A percentile compares a stretch with the other conserved stretches of the same genome.
phyloP scores from a whole-genome alignment of 1,139 yeast genomes.

The Magnusiomyces clavatus region DNA sequence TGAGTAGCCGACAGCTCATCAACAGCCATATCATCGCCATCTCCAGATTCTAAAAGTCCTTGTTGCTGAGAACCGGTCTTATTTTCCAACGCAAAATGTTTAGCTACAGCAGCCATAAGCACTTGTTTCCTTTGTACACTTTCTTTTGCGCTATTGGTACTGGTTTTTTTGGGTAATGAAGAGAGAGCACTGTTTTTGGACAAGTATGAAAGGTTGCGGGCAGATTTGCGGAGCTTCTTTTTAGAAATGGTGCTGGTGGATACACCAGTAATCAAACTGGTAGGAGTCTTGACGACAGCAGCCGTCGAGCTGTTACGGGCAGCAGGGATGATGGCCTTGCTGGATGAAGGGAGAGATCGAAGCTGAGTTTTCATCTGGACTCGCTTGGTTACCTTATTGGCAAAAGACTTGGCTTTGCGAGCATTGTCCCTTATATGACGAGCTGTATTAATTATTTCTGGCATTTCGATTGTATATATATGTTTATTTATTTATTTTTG shows the following conservation, averaged over 20 bases:
- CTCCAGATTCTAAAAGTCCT: conserved; percentile 45
- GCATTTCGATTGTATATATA: not conserved
- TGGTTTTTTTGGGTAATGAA: not conserved
- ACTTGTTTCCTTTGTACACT: not conserved
- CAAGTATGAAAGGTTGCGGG: conserved; percentile 1
- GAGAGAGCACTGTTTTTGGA: not conserved
- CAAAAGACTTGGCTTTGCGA: conserved; percentile 5
- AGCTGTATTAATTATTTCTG: conserved; percentile 5
- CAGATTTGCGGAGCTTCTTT: conserved; percentile 3
- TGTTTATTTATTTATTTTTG: not conserved
- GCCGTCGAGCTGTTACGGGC: conserved; percentile 2
- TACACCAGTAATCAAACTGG: conserved; percentile 3
- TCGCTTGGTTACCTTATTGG: conserved; percentile 2
- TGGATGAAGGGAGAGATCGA: not conserved
- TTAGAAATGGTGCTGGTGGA: conserved; percentile 2
- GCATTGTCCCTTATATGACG: conserved; percentile 4
- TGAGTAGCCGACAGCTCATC: conserved; percentile 24
- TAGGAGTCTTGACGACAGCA: conserved; percentile 1
- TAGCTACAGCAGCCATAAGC: conserved; percentile 2
- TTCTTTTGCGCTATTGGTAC: not conserved
- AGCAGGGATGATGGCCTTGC: not conserved
- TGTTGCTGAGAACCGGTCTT: not conserved
- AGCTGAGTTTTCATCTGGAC: not conserved
- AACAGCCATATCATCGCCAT: conserved; percentile 21
- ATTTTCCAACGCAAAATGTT: not conserved